Evolutionary conservation across 345 rosid genomes (phyloP).

Genomic region (Hibiscus mutabilis): DNA sequence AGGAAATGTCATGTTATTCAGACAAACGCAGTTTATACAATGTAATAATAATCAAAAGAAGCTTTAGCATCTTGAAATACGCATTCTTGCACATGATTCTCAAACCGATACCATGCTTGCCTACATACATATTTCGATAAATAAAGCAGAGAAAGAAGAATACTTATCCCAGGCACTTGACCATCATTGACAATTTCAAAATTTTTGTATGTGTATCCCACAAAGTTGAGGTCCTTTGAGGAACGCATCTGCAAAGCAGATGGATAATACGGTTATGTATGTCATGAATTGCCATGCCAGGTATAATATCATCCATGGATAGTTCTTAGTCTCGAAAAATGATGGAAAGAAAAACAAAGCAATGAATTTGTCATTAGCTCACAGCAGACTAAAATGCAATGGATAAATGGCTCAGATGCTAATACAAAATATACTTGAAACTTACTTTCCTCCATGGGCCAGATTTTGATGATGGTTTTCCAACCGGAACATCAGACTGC

Average conservation of each 20-base stretch:
- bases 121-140: background rate
- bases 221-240: slow-evolving; percentile 74
- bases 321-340: background rate
- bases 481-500: slow-evolving; percentile 37
- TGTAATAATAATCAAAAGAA: background rate
- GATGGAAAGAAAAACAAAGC: background rate
- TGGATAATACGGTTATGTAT: background rate
- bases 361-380: background rate
- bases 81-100: background rate
- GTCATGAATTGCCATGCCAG: background rate
- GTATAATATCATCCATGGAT: background rate
- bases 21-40: background rate
- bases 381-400: slow-evolving; percentile 1
- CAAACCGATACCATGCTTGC: background rate
- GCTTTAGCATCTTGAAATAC: background rate
- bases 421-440: background rate
- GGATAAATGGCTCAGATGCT: background rate
- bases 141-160: slow-evolving; percentile 7
- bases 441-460: slow-evolving; percentile 89
- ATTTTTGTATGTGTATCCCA: slow-evolving; percentile 80
- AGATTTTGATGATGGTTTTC: slow-evolving; percentile 31
- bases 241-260: slow-evolving; percentile 59
- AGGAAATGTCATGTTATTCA: slow-evolving; percentile 1
- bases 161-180: slow-evolving; percentile 81
- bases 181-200: slow-evolving; percentile 80